phyloP scores from a whole-genome alignment of 306 rosid genomes.

The Vachellia pachyceras region DNA sequence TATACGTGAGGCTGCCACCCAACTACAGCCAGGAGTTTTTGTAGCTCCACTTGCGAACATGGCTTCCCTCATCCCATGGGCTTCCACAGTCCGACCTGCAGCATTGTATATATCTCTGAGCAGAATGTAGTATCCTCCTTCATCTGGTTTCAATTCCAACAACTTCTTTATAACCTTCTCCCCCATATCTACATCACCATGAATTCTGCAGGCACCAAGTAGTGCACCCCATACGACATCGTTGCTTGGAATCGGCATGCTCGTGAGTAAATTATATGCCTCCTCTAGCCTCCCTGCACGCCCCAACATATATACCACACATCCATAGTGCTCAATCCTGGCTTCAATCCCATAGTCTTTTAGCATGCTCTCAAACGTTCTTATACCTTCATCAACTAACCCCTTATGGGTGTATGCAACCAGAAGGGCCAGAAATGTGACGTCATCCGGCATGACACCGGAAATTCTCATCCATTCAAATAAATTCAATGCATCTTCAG shows the following conservation, averaged over 20 bases:
- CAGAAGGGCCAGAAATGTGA: constrained; percentile 56
- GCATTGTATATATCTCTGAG: constrained; percentile 62
- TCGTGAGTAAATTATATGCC: constrained; percentile 53
- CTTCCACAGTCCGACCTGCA: constrained; percentile 55
- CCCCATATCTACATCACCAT: constrained; percentile 59
- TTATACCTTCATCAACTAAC: constrained; percentile 56
- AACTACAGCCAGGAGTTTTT: constrained; percentile 58
- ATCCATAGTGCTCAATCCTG: constrained; percentile 65
- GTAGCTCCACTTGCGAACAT: constrained; percentile 53
- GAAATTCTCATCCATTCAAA: constrained; percentile 49
- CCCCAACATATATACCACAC: constrained; percentile 67
- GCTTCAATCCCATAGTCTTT: constrained; percentile 52
- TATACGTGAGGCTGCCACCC: constrained; percentile 49
- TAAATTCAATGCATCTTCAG: constrained; percentile 50
- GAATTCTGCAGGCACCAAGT: constrained; percentile 61
- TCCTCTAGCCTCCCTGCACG: constrained; percentile 68
- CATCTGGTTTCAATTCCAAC: constrained; percentile 63
- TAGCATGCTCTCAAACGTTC: constrained; percentile 57
- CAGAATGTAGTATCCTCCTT: constrained; percentile 64
- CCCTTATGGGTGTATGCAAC: constrained; percentile 66
- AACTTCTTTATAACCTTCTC: constrained; percentile 53
- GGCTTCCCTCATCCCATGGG: constrained; percentile 54
- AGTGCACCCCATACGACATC: constrained; percentile 63
- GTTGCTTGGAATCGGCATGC: constrained; percentile 53
- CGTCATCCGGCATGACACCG: constrained; percentile 52